Percentiles rank a stretch among this genome's conserved stretches.
Conservation (phyloP, 2,329 filamentous ascomycete genomes). For the Aspergillus aculeatus region DNA sequence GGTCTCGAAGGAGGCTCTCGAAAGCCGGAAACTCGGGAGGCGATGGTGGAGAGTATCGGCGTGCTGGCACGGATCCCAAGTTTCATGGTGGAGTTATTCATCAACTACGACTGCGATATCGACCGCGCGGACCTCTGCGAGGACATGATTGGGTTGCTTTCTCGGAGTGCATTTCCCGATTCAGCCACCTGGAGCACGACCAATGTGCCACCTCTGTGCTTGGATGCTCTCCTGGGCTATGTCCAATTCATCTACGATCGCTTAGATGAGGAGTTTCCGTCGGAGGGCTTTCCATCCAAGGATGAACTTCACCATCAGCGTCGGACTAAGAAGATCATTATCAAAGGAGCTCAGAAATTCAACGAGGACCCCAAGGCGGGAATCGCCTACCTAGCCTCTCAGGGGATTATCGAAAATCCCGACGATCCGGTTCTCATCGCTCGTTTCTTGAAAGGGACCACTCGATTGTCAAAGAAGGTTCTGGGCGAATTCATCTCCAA, state of each 20-base stretch:
- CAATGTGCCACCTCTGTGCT: conserved; percentile 89
- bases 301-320: conserved; percentile 68
- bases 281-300: conserved; percentile 66
- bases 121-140: conserved; percentile 90
- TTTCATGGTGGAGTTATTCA: conserved; percentile 91
- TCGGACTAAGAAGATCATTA: conserved; percentile 80
- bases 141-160: conserved; percentile 89
- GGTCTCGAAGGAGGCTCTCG: conserved; percentile 87
- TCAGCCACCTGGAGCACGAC: conserved; percentile 99
- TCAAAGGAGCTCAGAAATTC: conserved; percentile 84
- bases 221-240: conserved; percentile 87
- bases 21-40: conserved; percentile 92
- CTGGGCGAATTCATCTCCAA: conserved; percentile 94
- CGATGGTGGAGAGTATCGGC: conserved; percentile 96
- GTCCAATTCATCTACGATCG: conserved; percentile 90
- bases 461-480: conserved; percentile 82
- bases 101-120: conserved; percentile 97
- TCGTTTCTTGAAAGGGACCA: conserved; percentile 83
- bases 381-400: conserved; percentile 77
- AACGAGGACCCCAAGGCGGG: conserved; percentile 92
- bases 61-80: conserved; percentile 88
- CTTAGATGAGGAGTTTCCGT: conserved; percentile 66
- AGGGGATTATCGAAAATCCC: conserved; percentile 78
- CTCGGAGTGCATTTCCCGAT: conserved; percentile 92
- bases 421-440: conserved; percentile 75